Base-by-base conservation (phyloP, 2,329 filamentous ascomycete genomes). In the Chaetomiaceae sp. region DNA sequence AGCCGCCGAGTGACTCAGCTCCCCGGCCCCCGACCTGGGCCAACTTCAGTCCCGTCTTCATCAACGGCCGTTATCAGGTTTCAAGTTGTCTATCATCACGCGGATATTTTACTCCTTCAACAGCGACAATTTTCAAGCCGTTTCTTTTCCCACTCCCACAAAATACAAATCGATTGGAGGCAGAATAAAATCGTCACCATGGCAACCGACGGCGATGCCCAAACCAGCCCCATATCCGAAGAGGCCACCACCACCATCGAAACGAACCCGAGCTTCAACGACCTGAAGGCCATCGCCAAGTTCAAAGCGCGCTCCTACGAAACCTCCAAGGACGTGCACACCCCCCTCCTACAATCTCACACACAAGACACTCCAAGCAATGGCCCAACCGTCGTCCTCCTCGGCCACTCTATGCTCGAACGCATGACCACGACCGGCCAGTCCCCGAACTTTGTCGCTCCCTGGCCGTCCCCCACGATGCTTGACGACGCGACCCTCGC, bases 371-470 rank as follows among this genome's bases (percentile, higher is more conserved):
- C 17, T n/a, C 4, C 57, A 15, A 8, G 20, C 27, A 6, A 33
- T 6, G 44, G 37, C 19, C 58, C 59, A 0, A 29, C 47, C 2
- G 39, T 61, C 12, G 54, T 60, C 17, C 49, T 61, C 1, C 33
- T 63, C 15, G 61, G 61, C 48, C 59, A 63, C 53, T 63, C 61
- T 6, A 61, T 60, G 58, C 27, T 63, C n/a, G 59, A 63, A 42
- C 58, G 61, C 19, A 56, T 63, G 50, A 58, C 22, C 45, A 61
- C 59, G 0, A 63, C 59, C 2, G 58, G 55, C 37, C 0, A 39
- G 4, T 49, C 46, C 9, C 48, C 53, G n/a, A 61, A 53, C 42
- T 44, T 57, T 7, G 12, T 44, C 5, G 33, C 36, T 3, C 46
- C 53, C 7, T 61, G 59, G 57, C 61, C 61, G 1, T 59, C 55